Conservation (phyloP, 108 stramenopile species). For the Nitzschia sp. region DNA sequence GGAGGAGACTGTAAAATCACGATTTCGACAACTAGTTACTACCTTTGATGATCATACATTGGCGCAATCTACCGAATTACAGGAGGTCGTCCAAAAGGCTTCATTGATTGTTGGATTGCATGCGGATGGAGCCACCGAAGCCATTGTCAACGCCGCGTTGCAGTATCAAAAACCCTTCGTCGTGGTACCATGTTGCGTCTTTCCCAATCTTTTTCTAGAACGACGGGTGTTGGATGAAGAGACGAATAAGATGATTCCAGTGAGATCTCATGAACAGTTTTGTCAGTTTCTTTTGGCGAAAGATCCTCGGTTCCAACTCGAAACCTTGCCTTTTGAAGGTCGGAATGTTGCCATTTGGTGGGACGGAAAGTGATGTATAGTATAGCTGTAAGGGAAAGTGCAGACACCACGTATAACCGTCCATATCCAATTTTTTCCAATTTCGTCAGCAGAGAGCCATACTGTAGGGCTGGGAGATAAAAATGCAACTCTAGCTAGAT, state of each 20-base stretch:
- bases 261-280: slow-evolving; percentile 82
- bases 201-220: slow-evolving; percentile 67
- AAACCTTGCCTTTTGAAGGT: slow-evolving; percentile 60
- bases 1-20: slow-evolving; percentile 34
- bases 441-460: no score
- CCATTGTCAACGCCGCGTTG: slow-evolving; percentile 78
- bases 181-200: slow-evolving; percentile 87
- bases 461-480: no score
- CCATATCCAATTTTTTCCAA: no score
- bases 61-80: slow-evolving; percentile 9
- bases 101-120: slow-evolving; percentile 77
- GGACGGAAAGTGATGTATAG: slow-evolving; percentile 44
- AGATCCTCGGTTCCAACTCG: slow-evolving; percentile 37
- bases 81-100: slow-evolving; percentile 18
- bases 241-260: slow-evolving; percentile 39
- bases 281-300: slow-evolving; percentile 64
- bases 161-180: slow-evolving; percentile 71
- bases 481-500: no score
- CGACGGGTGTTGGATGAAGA: slow-evolving; percentile 9
- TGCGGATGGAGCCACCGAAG: slow-evolving; percentile 87
- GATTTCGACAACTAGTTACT: slow-evolving; percentile 59
- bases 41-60: slow-evolving; percentile 45
- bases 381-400: no score
- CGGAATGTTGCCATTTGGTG: slow-evolving; percentile 60
- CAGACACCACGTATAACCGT: no score